Conservation (phyloP, 1,284 basidiomycete genomes). For the Peniophora sp. region DNA sequence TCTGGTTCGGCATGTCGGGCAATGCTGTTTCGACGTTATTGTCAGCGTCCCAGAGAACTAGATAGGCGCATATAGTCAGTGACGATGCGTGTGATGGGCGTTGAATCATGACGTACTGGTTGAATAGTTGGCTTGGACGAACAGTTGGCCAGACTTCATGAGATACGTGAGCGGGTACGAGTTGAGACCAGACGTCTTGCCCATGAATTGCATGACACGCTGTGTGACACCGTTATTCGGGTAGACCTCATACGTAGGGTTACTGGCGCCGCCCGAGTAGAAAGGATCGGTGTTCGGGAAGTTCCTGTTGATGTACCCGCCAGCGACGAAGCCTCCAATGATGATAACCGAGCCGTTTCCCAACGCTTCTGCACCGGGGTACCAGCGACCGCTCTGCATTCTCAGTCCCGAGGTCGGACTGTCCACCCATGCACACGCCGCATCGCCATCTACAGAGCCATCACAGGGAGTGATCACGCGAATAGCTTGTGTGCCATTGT, state of each 20-base stretch:
- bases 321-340: constrained; percentile 78
- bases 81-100: no score
- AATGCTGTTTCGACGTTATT: constrained; percentile 54
- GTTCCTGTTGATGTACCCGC: constrained; percentile 86
- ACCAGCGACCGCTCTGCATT: constrained; percentile 82
- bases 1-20: constrained; percentile 53
- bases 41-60: constrained; percentile 56
- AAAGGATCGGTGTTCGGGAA: constrained; percentile 59
- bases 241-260: constrained; percentile 77
- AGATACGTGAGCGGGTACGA: constrained; percentile 84
- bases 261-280: constrained; percentile 57
- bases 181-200: constrained; percentile 82
- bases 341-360: constrained; percentile 63
- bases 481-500: constrained; percentile 59
- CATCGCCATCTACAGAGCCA: constrained; percentile 34
- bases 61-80: no score
- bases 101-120: constrained; percentile 36
- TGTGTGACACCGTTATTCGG: constrained; percentile 53
- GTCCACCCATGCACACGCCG: constrained; percentile 75
- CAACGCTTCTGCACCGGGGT: constrained; percentile 76
- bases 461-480: constrained; percentile 74
- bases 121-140: constrained; percentile 81
- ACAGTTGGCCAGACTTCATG: constrained; percentile 76
- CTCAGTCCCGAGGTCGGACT: constrained; percentile 47
- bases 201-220: constrained; percentile 70